A percentile compares a stretch with the other conserved stretches of the same genome.
phyloP scores from a whole-genome alignment of 148 eudicot species.

The Fagopyrum tataricum region DNA sequence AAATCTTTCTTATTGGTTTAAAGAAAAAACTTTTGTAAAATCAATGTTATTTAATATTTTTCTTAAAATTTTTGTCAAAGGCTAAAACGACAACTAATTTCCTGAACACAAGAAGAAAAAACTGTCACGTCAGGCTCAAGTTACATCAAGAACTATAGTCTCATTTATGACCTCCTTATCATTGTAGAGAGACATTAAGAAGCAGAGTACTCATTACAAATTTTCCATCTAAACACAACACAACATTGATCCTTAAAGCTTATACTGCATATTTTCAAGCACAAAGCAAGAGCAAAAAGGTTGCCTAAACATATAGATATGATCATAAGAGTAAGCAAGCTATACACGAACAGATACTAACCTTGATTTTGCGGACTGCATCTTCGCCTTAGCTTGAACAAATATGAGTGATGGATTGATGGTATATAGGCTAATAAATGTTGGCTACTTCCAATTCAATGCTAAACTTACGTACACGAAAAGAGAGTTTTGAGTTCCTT shows the following conservation, averaged over 20 bases:
- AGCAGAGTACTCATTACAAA: no score
- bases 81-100: no score
- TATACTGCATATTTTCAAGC: background rate
- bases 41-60: no score
- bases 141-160: background rate
- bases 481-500: background rate
- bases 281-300: background rate
- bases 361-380: conserved; percentile 8
- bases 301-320: background rate
- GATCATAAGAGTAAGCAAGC: background rate
- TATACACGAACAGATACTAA: background rate
- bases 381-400: background rate
- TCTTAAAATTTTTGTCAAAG: no score
- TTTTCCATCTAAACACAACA: background rate
- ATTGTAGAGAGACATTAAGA: background rate
- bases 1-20: no score
- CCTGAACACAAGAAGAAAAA: background rate
- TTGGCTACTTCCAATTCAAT: conserved; percentile 2
- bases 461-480: conserved; percentile 3
- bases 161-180: background rate
- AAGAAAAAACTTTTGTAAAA: no score
- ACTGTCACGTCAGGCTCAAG: background rate
- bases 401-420: background rate
- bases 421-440: background rate
- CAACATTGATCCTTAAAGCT: background rate